phyloP scores from a whole-genome alignment of 225 moss, liverwort and hornwort genomes.

The Bryoerythrophyllum caledonicum region DNA sequence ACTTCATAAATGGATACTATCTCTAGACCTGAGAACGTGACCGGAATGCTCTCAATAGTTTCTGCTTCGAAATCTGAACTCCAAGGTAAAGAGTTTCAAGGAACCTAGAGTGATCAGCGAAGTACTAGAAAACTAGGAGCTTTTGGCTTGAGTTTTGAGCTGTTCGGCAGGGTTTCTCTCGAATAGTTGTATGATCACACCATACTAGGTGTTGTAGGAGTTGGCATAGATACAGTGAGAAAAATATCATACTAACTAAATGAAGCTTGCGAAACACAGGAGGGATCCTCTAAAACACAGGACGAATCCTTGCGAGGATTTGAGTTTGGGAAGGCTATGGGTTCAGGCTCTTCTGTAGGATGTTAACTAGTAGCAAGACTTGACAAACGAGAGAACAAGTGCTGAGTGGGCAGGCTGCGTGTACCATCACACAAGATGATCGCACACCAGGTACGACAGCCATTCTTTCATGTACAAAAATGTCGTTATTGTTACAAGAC shows the following conservation, averaged over 20 bases:
- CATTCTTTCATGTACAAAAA: not conserved
- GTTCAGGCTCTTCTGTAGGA: slow-evolving; percentile 6
- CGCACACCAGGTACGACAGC: not conserved
- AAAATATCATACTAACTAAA: no score
- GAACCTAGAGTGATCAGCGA: not conserved
- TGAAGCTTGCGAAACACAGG: no score
- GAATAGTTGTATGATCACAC: no score
- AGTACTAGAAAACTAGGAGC: no score
- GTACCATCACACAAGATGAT: slow-evolving; percentile 7
- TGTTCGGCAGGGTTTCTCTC: no score
- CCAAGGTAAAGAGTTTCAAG: not conserved
- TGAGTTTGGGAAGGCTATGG: not conserved
- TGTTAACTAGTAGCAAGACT: not conserved
- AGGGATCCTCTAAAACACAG: no score
- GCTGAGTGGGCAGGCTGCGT: not conserved
- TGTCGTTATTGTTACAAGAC: not conserved
- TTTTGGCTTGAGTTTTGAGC: no score
- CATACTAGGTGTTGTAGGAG: no score
- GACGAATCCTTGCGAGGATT: not conserved
- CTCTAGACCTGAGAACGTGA: not conserved
- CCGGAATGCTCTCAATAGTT: slow-evolving; percentile 6
- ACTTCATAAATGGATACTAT: slow-evolving; percentile 18
- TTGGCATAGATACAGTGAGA: no score
- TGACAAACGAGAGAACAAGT: not conserved
- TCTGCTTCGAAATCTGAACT: slow-evolving; percentile 19